phyloP scores from a whole-genome alignment of 2,329 filamentous ascomycete genomes.

The Xylaria sp. region DNA sequence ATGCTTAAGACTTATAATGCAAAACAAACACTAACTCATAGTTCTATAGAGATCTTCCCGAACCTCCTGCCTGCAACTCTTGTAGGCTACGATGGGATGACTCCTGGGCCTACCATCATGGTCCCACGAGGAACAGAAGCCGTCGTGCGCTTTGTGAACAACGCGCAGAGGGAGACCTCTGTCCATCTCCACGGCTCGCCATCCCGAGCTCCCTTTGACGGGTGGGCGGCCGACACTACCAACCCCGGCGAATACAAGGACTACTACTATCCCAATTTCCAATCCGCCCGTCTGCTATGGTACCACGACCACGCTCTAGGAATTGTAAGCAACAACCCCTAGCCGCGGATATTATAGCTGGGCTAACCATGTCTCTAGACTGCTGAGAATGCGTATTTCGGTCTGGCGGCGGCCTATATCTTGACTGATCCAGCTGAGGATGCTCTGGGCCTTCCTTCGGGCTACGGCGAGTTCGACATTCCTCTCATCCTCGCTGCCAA shows the following conservation, averaged over 20 bases:
- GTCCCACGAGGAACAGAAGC: conserved; percentile 62
- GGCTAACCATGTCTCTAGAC: conserved; percentile 53
- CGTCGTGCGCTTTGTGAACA: conserved; percentile 66
- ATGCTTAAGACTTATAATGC: conserved; percentile 28
- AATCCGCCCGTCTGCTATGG: conserved; percentile 66
- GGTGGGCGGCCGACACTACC: conserved; percentile 66
- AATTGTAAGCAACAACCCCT: conserved; percentile 41
- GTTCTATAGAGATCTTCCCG: conserved; percentile 54
- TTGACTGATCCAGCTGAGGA: conserved; percentile 62
- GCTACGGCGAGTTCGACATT: conserved; percentile 64
- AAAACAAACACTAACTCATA: conserved; percentile 53
- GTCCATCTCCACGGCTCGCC: conserved; percentile 68
- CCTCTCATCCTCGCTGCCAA: conserved; percentile 62
- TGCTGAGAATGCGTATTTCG: conserved; percentile 65
- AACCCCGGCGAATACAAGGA: conserved; percentile 65
- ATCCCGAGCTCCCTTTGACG: conserved; percentile 61
- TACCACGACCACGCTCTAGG: conserved; percentile 63
- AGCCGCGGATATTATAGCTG: conserved; percentile 10
- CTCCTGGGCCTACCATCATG: conserved; percentile 64
- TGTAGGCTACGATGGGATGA: conserved; percentile 65
- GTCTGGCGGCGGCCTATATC: conserved; percentile 67
- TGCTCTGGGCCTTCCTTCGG: conserved; percentile 59
- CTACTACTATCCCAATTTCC: conserved; percentile 68
- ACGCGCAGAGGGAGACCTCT: conserved; percentile 55
- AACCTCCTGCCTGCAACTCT: conserved; percentile 49